Percentiles rank a stretch among this genome's conserved stretches.
phyloP scores from a whole-genome alignment of 345 rosid genomes.

The rapeseed (Brassica napus) region DNA sequence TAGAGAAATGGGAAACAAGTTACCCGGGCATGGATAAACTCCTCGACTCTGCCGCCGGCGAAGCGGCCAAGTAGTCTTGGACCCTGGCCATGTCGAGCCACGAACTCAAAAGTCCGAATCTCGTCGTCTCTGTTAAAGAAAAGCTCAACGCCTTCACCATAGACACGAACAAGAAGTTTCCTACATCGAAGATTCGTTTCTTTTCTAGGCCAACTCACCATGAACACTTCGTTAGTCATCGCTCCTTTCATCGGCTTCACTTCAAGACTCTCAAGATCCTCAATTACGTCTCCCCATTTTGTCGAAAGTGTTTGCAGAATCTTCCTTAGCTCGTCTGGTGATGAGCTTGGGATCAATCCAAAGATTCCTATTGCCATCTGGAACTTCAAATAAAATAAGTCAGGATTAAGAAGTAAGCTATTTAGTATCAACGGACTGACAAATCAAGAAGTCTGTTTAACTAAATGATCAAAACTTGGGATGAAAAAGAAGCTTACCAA shows the following conservation, averaged over 20 bases:
- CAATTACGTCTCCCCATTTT: constrained; percentile 66
- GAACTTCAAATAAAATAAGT: neutral
- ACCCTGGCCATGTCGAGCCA: constrained; percentile 86
- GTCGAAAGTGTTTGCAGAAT: constrained; percentile 50
- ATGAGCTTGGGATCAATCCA: constrained; percentile 44
- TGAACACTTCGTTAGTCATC: constrained; percentile 85
- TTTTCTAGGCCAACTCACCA: constrained; percentile 69
- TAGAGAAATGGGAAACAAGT: constrained; percentile 1
- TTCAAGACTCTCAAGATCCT: constrained; percentile 52
- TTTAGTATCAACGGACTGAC: neutral
- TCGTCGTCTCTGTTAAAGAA: constrained; percentile 84
- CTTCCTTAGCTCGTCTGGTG: constrained; percentile 63
- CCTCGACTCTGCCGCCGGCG: constrained; percentile 77
- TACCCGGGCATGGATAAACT: constrained; percentile 93
- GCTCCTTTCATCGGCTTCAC: constrained; percentile 72
- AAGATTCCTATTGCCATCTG: constrained; percentile 60
- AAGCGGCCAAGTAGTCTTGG: constrained; percentile 89
- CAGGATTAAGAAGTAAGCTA: neutral
- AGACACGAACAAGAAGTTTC: constrained; percentile 71
- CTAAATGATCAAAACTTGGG: constrained; percentile 11
- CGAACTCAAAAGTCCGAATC: constrained; percentile 74
- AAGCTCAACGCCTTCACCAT: constrained; percentile 85
- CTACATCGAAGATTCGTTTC: constrained; percentile 41
- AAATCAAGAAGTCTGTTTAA: constrained; percentile 16
- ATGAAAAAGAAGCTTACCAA: constrained; percentile 26